Conservation (phyloP, 176 grass and related monocot species). For the Oryza punctata region DNA sequence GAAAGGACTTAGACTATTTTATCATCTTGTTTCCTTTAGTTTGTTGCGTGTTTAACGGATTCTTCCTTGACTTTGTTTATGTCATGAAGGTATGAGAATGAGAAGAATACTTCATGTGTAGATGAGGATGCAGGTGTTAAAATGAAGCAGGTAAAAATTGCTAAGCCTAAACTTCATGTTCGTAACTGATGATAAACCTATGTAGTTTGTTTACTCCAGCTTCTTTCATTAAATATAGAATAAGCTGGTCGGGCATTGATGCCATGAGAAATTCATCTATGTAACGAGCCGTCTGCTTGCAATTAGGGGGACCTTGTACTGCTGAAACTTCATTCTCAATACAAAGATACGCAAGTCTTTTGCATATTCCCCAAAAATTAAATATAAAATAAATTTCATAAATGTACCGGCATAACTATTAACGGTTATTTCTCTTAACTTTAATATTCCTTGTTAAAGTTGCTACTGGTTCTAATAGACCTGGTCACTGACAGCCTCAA, state of each 20-base stretch:
- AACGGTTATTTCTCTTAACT: not conserved
- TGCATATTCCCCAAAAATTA: not conserved
- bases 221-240: not conserved
- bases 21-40: conserved; percentile 7
- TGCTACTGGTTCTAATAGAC: not conserved
- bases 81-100: conserved; percentile 37
- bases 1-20: conserved; percentile 26
- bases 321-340: no score
- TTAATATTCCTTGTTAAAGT: not conserved
- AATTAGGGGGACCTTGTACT: no score
- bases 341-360: no score
- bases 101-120: conserved; percentile 23
- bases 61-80: conserved; percentile 1
- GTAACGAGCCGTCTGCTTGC: no score
- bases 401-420: not conserved
- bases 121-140: conserved; percentile 48
- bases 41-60: conserved; percentile 2
- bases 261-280: no score
- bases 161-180: not conserved
- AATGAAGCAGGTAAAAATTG: conserved; percentile 46
- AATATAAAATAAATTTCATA: not conserved
- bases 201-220: not conserved
- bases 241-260: not conserved
- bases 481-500: not conserved
- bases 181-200: not conserved